Conservation (phyloP, 768 basidiomycete species). For the Amylocystis lapponica region DNA sequence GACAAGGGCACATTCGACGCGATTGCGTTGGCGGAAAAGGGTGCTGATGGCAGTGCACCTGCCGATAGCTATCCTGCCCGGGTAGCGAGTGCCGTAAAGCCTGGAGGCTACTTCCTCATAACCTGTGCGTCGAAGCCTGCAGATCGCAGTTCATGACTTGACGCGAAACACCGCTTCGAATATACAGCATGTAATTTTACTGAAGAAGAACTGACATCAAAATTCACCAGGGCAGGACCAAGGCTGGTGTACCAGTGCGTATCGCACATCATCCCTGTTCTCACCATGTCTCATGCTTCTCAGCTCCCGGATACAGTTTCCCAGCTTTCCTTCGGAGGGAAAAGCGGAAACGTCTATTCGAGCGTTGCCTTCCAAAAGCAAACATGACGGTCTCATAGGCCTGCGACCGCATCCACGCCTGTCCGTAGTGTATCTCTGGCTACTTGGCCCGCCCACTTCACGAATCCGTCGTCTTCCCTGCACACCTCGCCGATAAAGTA, state of each 20-base stretch:
- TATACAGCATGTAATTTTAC: slow-evolving; percentile 72
- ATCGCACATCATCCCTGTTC: too few species aligned
- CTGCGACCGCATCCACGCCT: slow-evolving; percentile 51
- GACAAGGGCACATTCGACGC: slow-evolving; percentile 92
- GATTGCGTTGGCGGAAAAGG: slow-evolving; percentile 65
- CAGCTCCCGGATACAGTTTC: slow-evolving; percentile 71
- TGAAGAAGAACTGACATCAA: slow-evolving; percentile 59
- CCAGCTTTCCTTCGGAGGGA: slow-evolving; percentile 76
- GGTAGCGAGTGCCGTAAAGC: slow-evolving; percentile 50
- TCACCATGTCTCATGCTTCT: too few species aligned
- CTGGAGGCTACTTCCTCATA: slow-evolving; percentile 68
- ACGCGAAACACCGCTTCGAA: background rate
- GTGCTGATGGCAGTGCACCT: slow-evolving; percentile 45
- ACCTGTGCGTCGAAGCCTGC: slow-evolving; percentile 52
- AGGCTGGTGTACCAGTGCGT: slow-evolving; percentile 59
- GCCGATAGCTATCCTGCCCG: slow-evolving; percentile 55
- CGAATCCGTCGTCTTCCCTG: slow-evolving; percentile 36
- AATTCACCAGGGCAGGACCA: slow-evolving; percentile 43
- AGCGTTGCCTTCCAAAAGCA: slow-evolving; percentile 64
- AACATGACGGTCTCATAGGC: slow-evolving; percentile 15
- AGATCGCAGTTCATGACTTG: too few species aligned
- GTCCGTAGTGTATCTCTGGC: slow-evolving; percentile 66
- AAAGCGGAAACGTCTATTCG: slow-evolving; percentile 61
- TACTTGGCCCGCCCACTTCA: slow-evolving; percentile 62
- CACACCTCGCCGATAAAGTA: slow-evolving; percentile 56